Base-by-base conservation (phyloP, 108 stramenopile species). In the Pelagomonas calceolata region DNA sequence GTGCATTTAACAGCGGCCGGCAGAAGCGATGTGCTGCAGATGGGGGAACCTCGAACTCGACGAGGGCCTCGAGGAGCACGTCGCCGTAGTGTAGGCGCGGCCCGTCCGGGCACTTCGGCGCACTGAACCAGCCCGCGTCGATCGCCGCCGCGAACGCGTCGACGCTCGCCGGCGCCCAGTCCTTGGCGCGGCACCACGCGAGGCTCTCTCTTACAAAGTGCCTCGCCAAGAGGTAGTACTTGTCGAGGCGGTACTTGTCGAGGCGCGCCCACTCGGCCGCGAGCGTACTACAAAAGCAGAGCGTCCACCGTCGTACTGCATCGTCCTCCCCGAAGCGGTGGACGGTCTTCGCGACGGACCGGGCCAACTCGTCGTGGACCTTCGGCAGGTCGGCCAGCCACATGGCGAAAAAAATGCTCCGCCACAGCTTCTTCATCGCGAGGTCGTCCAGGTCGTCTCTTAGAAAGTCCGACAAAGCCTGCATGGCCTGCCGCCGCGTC, bases 231-330 rank as follows among this genome's bases (percentile, higher is more conserved):
- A n/a, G 17, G 51, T 74, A 74, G 34, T 67, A 74, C 46, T 74
- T 74, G 34, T 74, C 36, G 4, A 74, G 26, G 30, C 73, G 30
- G 36, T 74, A 64, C 51, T 64, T 39, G 51, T 74, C 73, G 16
- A 74, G 36, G 26, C 30, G 34, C 17, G n/a, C 44, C 73, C 73
- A 74, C 34, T 74, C 73, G 14, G 12, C 10, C 9, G 4, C 0
- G 18, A 74, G 9, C 10, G n/a, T 68, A 0, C 16, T 16, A 21
- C 46, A 72, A 31, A 66, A 72, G 7, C 30, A 14, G 31, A 3
- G 30, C 32, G 34, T 1, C 30, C 44, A 66, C 34, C 33, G 15
- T 32, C 26, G 14, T 12, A 26, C 51, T 26, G 51, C 51, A 26
- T 4, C 51, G 14, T 4, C 26, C 7, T 16, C 26, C 7, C 26